A percentile compares a stretch with the other conserved stretches of the same genome.
phyloP scores from a whole-genome alignment of 345 rosid genomes.

The Ceriops tagal region DNA sequence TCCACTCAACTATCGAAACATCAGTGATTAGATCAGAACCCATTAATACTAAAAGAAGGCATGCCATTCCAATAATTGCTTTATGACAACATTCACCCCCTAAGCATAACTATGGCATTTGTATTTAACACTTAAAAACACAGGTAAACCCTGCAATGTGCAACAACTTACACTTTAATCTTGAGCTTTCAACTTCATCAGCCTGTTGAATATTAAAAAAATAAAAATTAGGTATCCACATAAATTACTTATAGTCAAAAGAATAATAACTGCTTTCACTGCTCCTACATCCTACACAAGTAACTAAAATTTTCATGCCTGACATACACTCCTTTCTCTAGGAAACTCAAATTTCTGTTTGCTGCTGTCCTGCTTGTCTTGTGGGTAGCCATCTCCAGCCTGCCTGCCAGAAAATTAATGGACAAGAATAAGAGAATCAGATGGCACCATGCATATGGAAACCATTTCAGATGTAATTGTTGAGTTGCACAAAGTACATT shows the following conservation, averaged over 20 bases:
- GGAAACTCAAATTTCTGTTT: conserved; percentile 26
- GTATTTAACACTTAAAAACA: background rate
- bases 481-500: background rate
- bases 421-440: conserved; percentile 20
- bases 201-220: conserved; percentile 36
- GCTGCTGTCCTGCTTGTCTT: conserved; percentile 24
- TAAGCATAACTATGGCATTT: too few species aligned
- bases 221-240: conserved; percentile 15
- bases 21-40: background rate
- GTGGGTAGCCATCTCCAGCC: conserved; percentile 33
- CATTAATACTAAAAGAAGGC: conserved; percentile 3
- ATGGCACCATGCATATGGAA: background rate
- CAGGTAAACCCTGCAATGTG: conserved; percentile 1
- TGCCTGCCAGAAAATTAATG: conserved; percentile 53
- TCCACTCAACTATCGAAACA: too few species aligned
- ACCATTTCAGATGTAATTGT: background rate
- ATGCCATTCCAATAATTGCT: background rate
- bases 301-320: conserved; percentile 9
- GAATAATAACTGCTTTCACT: conserved; percentile 2
- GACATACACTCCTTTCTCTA: conserved; percentile 40
- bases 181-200: conserved; percentile 43
- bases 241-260: background rate
- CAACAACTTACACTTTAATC: conserved; percentile 43
- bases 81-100: too few species aligned
- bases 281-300: conserved; percentile 12